A percentile compares a stretch with the other conserved stretches of the same genome.
Conservation (phyloP, 352 stramenopile genomes). For the Pythium biforme region DNA sequence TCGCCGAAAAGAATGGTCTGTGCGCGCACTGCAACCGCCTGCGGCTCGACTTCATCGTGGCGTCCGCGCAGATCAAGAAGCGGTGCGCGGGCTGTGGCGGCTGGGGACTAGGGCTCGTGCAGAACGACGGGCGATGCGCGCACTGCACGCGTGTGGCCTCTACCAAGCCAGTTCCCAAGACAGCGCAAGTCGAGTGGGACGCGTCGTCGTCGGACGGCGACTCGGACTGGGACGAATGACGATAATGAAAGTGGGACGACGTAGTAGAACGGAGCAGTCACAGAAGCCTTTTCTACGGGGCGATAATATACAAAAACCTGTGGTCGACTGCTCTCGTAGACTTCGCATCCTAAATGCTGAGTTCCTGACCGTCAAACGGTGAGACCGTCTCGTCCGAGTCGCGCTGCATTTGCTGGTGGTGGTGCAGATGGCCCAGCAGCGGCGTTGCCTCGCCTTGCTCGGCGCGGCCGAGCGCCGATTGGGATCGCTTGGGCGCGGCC, state of each 20-base stretch:
- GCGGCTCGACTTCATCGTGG: constrained; percentile 67
- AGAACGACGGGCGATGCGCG: constrained; percentile 43
- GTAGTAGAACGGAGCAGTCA: no score
- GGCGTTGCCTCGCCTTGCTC: constrained; percentile 46
- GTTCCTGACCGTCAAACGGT: constrained; percentile 54
- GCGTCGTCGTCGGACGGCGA: constrained; percentile 38
- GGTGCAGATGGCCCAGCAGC: constrained; percentile 32
- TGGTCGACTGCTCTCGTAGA: no score
- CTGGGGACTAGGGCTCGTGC: constrained; percentile 58
- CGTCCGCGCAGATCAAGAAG: constrained; percentile 54
- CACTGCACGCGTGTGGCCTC: constrained; percentile 43
- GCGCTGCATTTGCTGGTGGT: constrained; percentile 9
- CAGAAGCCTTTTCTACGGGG: constrained; percentile 9
- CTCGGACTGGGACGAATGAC: constrained; percentile 51
- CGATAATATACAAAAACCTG: constrained; percentile 9
- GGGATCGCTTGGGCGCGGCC: background rate
- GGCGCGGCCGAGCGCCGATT: constrained; percentile 13
- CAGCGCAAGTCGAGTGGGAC: constrained; percentile 45
- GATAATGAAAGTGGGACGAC: no score
- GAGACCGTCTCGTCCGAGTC: constrained; percentile 43
- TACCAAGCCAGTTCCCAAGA: background rate
- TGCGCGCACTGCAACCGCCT: constrained; percentile 72
- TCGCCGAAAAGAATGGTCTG: constrained; percentile 71
- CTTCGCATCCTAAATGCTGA: constrained; percentile 39
- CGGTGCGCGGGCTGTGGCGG: constrained; percentile 50